A percentile compares a stretch with the other conserved stretches of the same genome.
Evolutionary conservation across 768 basidiomycete species (phyloP).

Genomic region (Exsudoporus frostii): DNA sequence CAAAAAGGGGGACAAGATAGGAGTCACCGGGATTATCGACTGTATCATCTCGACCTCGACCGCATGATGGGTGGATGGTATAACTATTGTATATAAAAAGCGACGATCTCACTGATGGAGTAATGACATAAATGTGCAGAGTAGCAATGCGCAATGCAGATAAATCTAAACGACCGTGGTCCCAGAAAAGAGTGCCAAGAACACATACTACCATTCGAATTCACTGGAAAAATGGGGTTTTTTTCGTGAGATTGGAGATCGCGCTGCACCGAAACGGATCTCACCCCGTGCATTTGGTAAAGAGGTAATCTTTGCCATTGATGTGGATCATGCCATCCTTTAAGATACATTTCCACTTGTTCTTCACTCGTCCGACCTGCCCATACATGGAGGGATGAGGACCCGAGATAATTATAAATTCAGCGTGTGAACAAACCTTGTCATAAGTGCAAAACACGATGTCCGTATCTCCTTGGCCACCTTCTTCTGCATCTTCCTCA

Average conservation of each 20-base stretch:
- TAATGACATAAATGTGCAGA: slow-evolving; percentile 24
- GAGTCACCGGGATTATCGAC: background rate
- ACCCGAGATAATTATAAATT: background rate
- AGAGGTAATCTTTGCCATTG: slow-evolving; percentile 96
- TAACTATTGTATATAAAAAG: slow-evolving; percentile 24
- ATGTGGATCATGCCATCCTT: slow-evolving; percentile 98
- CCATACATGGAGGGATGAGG: background rate
- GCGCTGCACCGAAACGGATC: slow-evolving; percentile 23
- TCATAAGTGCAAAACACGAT: slow-evolving; percentile 99
- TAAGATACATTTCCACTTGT: slow-evolving; percentile 98
- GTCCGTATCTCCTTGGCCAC: slow-evolving; percentile 71
- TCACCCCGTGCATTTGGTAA: slow-evolving; percentile 95
- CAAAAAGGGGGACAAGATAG: background rate
- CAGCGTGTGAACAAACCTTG: slow-evolving; percentile 56
- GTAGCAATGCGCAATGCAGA: slow-evolving; percentile 22
- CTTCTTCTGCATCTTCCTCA: slow-evolving; percentile 81
- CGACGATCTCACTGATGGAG: slow-evolving; percentile 18
- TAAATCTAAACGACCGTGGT: slow-evolving; percentile 15
- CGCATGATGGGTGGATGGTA: slow-evolving; percentile 8
- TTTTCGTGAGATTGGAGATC: slow-evolving; percentile 4
- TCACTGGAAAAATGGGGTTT: slow-evolving; percentile 33
- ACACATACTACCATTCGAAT: slow-evolving; percentile 42
- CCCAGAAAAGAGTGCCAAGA: slow-evolving; percentile 1
- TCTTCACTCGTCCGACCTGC: slow-evolving; percentile 98
- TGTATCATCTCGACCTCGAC: background rate